Conservation (phyloP, 495 filamentous ascomycete genomes). For the Cetradonia linearis region DNA sequence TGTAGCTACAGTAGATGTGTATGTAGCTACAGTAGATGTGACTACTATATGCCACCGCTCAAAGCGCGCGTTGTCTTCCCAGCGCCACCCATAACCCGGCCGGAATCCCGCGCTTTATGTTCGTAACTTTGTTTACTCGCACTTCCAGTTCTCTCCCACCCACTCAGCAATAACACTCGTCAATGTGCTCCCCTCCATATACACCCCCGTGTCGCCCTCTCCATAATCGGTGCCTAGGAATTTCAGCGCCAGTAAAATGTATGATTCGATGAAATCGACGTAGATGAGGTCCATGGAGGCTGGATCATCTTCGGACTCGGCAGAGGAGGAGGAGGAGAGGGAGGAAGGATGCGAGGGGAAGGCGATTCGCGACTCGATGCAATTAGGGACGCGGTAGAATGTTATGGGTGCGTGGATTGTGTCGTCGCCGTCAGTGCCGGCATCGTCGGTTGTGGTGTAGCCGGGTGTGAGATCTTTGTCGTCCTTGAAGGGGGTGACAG, state of each 20-base stretch:
- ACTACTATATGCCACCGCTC: too few species aligned
- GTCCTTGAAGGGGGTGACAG: slow-evolving; percentile 19
- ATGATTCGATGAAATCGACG: slow-evolving; percentile 78
- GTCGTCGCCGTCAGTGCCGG: slow-evolving; percentile 81
- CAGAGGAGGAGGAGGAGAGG: not conserved
- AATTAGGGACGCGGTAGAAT: slow-evolving; percentile 73
- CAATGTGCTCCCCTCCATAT: slow-evolving; percentile 55
- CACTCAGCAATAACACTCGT: slow-evolving; percentile 66
- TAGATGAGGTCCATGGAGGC: slow-evolving; percentile 78
- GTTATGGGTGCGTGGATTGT: slow-evolving; percentile 65
- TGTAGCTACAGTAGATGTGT: not conserved
- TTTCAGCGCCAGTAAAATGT: slow-evolving; percentile 61
- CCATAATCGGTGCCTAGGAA: slow-evolving; percentile 50
- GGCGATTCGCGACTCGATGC: slow-evolving; percentile 55
- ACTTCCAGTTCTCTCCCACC: slow-evolving; percentile 69
- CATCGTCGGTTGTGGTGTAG: slow-evolving; percentile 84
- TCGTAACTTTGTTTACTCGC: slow-evolving; percentile 29
- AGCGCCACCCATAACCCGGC: too few species aligned
- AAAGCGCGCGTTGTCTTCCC: too few species aligned
- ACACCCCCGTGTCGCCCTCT: slow-evolving; percentile 49
- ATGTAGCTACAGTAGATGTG: not conserved
- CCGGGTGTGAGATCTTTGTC: slow-evolving; percentile 50
- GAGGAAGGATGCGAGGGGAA: slow-evolving; percentile 36
- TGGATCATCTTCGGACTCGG: slow-evolving; percentile 30
- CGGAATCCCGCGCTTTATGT: too few species aligned